Evolutionary conservation across 169 alveolate species (phyloP).

Genomic region (Cyclospora cayetanensis): DNA sequence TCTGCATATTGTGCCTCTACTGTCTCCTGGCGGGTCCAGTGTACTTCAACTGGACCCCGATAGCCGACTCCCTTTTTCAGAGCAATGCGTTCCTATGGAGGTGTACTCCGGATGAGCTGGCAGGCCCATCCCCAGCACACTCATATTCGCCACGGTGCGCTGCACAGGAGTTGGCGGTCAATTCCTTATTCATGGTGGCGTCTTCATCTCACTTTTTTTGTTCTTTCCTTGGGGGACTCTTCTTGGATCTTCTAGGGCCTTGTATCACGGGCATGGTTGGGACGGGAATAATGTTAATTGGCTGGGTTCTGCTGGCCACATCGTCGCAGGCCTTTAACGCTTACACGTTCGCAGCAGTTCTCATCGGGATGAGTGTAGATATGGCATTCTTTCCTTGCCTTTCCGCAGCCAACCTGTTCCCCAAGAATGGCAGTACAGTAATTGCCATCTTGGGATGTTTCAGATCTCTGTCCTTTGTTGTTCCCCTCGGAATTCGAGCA

Average conservation of each 20-base stretch:
- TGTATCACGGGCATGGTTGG: neutral
- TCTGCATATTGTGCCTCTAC: neutral
- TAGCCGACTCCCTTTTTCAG: conserved; percentile 28
- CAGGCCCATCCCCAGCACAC: neutral
- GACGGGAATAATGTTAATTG: neutral
- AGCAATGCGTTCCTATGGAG: conserved; percentile 13
- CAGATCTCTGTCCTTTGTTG: conserved; percentile 19
- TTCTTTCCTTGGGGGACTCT: conserved; percentile 21
- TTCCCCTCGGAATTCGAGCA: conserved; percentile 29
- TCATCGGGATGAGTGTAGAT: conserved; percentile 39
- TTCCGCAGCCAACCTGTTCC: conserved; percentile 47
- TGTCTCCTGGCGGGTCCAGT: conserved; percentile 34
- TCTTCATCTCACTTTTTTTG: conserved; percentile 10
- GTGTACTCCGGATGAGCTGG: neutral
- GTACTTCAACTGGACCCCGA: conserved; percentile 48
- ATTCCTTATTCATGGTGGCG: neutral
- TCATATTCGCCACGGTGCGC: neutral
- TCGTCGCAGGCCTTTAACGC: neutral
- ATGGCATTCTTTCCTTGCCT: conserved; percentile 60
- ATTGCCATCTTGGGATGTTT: conserved; percentile 23
- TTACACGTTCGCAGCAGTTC: neutral
- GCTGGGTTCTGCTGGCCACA: conserved; percentile 31
- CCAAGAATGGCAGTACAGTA: neutral
- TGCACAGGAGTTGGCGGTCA: conserved; percentile 28
- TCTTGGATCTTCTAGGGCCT: conserved; percentile 49